Percentiles rank a stretch among this genome's conserved stretches.
phyloP scores from a whole-genome alignment of 1,284 basidiomycete genomes.

The Heimioporus retisporus region DNA sequence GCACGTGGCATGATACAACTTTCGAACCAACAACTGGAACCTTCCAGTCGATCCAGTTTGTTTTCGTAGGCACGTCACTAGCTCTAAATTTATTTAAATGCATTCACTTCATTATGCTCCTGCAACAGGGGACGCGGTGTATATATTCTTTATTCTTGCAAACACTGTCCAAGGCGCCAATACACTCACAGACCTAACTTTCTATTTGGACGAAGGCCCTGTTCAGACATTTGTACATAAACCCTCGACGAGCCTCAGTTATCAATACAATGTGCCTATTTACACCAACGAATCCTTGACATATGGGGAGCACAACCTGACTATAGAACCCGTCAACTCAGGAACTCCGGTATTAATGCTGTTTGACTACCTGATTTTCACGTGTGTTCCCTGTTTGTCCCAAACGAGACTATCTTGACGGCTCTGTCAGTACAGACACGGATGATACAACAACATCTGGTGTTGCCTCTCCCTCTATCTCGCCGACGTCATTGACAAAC shows the following conservation, averaged over 20 bases:
- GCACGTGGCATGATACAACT: conserved; percentile 31
- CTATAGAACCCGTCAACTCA: conserved; percentile 10
- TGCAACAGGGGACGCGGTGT: conserved; percentile 8
- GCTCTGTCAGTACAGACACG: too few relatives aligned
- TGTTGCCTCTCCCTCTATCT: neutral
- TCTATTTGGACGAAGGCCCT: conserved; percentile 16
- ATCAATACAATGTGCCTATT: conserved; percentile 27
- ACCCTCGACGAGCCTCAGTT: conserved; percentile 8
- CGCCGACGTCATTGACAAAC: neutral
- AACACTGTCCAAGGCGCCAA: neutral
- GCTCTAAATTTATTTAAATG: neutral
- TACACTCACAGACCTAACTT: conserved; percentile 11
- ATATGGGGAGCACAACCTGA: conserved; percentile 20
- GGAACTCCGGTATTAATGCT: neutral
- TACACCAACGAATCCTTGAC: conserved; percentile 20
- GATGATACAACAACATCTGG: too few relatives aligned
- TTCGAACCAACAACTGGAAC: neutral
- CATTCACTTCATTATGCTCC: neutral
- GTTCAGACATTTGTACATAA: conserved; percentile 1
- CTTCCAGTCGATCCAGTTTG: conserved; percentile 14
- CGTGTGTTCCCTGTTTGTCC: too few relatives aligned
- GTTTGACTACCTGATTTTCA: conserved; percentile 14
- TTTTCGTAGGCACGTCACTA: conserved; percentile 19
- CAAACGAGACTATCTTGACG: too few relatives aligned
- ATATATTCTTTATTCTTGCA: conserved; percentile 31